Percentiles rank a stretch among this genome's conserved stretches.
Evolutionary conservation across 2,329 filamentous ascomycete genomes (phyloP).

Genomic region (Ophiocordyceps robertsii): DNA sequence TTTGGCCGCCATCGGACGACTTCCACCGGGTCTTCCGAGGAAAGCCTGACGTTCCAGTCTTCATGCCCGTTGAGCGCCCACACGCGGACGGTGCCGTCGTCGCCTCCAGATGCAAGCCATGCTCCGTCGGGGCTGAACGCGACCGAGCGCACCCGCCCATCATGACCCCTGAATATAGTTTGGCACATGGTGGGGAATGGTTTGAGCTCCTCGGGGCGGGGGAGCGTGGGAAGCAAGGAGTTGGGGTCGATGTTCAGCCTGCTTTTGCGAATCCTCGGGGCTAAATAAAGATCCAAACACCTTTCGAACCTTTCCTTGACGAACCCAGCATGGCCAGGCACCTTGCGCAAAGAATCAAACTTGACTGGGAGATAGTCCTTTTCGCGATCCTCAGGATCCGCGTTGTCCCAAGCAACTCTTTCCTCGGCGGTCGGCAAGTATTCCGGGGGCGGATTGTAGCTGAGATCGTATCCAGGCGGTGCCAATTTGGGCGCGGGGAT

Average conservation of each 20-base stretch:
- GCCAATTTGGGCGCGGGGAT: slow-evolving; percentile 87
- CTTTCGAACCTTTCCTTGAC: slow-evolving; percentile 95
- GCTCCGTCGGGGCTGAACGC: slow-evolving; percentile 74
- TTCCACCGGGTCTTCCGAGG: slow-evolving; percentile 67
- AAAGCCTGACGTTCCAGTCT: slow-evolving; percentile 72
- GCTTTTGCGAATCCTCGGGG: slow-evolving; percentile 81
- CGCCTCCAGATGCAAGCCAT: slow-evolving; percentile 82
- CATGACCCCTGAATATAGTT: slow-evolving; percentile 76
- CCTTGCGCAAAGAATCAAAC: slow-evolving; percentile 73
- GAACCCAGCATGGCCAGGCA: slow-evolving; percentile 80
- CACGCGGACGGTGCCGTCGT: slow-evolving; percentile 82
- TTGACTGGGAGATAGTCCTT: slow-evolving; percentile 77
- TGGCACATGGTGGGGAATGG: slow-evolving; percentile 89
- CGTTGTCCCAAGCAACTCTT: slow-evolving; percentile 69
- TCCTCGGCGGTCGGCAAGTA: slow-evolving; percentile 83
- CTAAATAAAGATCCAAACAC: slow-evolving; percentile 88
- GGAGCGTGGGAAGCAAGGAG: slow-evolving; percentile 83
- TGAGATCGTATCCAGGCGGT: slow-evolving; percentile 87
- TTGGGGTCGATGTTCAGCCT: slow-evolving; percentile 94
- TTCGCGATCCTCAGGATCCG: slow-evolving; percentile 81
- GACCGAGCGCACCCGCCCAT: slow-evolving; percentile 74
- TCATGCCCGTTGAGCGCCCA: slow-evolving; percentile 88
- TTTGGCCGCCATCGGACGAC: slow-evolving; percentile 81
- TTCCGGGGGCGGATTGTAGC: slow-evolving; percentile 90
- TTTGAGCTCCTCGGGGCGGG: slow-evolving; percentile 82